Evolutionary conservation across 1,284 basidiomycete genomes (phyloP), one percentile per base, ranked within the genome.

Genomic region (Trichosporon sp.): DNA sequence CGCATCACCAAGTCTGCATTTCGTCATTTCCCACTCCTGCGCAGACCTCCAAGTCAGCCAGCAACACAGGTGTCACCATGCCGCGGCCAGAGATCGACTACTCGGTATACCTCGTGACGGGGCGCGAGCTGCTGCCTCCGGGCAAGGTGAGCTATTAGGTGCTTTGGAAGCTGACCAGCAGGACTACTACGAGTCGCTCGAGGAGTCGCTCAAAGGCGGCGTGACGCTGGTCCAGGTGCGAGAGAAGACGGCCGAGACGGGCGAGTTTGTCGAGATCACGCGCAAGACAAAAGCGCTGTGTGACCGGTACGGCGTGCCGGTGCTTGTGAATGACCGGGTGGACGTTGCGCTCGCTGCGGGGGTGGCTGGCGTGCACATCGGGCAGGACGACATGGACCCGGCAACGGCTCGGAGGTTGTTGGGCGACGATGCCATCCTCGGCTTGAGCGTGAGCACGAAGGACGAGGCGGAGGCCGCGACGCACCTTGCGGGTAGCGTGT

Each of bases 261-360:
- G 84, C 27, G 89, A 93, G 88, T 95, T 97, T 74, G 84, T 94
- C 65, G 83, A 87, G 62, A 85, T 96, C 63, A 92, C 93, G 0
- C 78, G 79, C 59, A 80, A 82, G 65, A 89, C 88, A 2, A 90
- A 94, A 74, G 83, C 75, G 19, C 82, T 97, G 23, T 95, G 91
- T 74, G 85, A 88, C 72, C 85, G 85, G 80, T 91, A 94, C 83
- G 84, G 85, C 58, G 86, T 96, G 21, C 92, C 92, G 0, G 83
- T 98, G 29, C 83, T 98, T 65, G 91, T 98, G 81, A 97, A 98
- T 74, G 93, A 95, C 80, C 87, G 93, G 13, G 83, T 95, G 65
- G 93, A 95, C 73, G 87, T 96, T 52, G 91, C 90, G 5, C 84
- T 94, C 29, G 89, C 90, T 9, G 82, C 91, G 25, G 82, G 85